A percentile compares a stretch with the other conserved stretches of the same genome.
Conservation (phyloP, 192 early-diverging fungal genomes). For the Coemansia aciculifera region DNA sequence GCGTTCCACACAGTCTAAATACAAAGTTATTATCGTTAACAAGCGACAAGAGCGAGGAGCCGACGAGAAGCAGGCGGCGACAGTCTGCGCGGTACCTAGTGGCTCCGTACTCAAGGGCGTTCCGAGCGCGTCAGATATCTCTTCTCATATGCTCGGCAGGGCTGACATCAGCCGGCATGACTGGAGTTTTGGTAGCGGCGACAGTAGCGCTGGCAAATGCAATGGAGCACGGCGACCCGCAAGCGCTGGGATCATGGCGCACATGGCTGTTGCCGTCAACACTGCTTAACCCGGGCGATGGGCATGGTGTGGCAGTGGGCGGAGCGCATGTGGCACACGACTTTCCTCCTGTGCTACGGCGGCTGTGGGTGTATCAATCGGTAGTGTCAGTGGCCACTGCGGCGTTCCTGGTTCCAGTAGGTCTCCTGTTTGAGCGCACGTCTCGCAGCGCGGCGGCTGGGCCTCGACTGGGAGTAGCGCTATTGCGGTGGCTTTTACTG, state of each 20-base stretch:
- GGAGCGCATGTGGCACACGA: slow-evolving; percentile 47
- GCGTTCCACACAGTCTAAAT: neutral
- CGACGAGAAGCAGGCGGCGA: neutral
- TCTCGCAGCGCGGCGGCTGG: slow-evolving; percentile 27
- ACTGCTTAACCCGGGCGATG: slow-evolving; percentile 34
- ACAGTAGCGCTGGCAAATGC: slow-evolving; percentile 48
- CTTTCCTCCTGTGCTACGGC: slow-evolving; percentile 46
- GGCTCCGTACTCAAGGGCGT: slow-evolving; percentile 33
- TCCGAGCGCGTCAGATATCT: slow-evolving; percentile 44
- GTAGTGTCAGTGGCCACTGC: slow-evolving; percentile 28
- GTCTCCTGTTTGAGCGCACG: slow-evolving; percentile 41
- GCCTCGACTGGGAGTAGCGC: slow-evolving; percentile 24
- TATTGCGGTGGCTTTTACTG: slow-evolving; percentile 23
- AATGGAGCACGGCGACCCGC: slow-evolving; percentile 47
- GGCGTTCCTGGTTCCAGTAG: slow-evolving; percentile 30
- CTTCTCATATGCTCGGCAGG: slow-evolving; percentile 32
- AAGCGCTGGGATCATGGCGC: slow-evolving; percentile 33
- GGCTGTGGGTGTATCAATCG: slow-evolving; percentile 54
- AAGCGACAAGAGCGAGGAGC: neutral
- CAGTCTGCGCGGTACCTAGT: slow-evolving; percentile 19
- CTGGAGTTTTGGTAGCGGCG: slow-evolving; percentile 24
- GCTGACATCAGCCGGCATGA: slow-evolving; percentile 43
- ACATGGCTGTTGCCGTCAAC: slow-evolving; percentile 49
- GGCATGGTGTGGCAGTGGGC: neutral
- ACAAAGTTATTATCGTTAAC: neutral